Evolutionary conservation across 805 yeast species (phyloP).

Genomic region (Schwanniomyces occidentalis): DNA sequence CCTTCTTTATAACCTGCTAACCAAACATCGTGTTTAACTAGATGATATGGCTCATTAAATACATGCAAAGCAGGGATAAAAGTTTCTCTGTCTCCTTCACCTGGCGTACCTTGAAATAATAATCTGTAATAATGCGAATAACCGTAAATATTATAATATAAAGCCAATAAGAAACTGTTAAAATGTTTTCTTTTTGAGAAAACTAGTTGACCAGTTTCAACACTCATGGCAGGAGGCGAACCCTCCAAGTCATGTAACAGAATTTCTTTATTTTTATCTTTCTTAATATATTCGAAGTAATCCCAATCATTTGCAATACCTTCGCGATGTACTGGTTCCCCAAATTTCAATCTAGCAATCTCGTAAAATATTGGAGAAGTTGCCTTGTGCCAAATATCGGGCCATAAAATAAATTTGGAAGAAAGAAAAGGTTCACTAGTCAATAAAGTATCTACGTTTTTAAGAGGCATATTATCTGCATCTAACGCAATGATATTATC

Average conservation of each 20-base stretch:
- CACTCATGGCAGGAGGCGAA: conserved; percentile 26
- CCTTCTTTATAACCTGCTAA: conserved; percentile 11
- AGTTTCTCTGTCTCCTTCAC: conserved; percentile 38
- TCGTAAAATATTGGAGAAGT: conserved; percentile 34
- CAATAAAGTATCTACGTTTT: conserved; percentile 28
- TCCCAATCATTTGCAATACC: conserved; percentile 28
- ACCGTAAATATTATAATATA: conserved; percentile 37
- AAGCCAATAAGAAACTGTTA: conserved; percentile 27
- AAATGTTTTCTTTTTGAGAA: conserved; percentile 34
- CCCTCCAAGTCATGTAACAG: conserved; percentile 35
- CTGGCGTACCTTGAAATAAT: conserved; percentile 36
- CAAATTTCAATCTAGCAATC: conserved; percentile 28
- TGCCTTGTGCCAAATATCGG: conserved; percentile 35
- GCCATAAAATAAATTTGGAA: conserved; percentile 35
- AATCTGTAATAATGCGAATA: conserved; percentile 27
- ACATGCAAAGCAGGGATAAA: conserved; percentile 38
- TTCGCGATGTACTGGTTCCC: conserved; percentile 28
- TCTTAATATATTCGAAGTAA: conserved; percentile 20
- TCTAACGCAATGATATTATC: conserved; percentile 34
- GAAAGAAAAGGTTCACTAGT: conserved; percentile 22
- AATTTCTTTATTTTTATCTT: conserved; percentile 16
- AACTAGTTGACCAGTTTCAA: conserved; percentile 39
- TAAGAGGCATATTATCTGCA: conserved; percentile 34
- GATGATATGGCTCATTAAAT: conserved; percentile 33
- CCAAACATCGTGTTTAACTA: conserved; percentile 19